A percentile compares a stretch with the other conserved stretches of the same genome.
These are phyloP conservation scores for Pseudogymnoascus sp. DNA, from an alignment of 2,329 filamentous ascomycete species.

Conservation along the genomic window DNA sequence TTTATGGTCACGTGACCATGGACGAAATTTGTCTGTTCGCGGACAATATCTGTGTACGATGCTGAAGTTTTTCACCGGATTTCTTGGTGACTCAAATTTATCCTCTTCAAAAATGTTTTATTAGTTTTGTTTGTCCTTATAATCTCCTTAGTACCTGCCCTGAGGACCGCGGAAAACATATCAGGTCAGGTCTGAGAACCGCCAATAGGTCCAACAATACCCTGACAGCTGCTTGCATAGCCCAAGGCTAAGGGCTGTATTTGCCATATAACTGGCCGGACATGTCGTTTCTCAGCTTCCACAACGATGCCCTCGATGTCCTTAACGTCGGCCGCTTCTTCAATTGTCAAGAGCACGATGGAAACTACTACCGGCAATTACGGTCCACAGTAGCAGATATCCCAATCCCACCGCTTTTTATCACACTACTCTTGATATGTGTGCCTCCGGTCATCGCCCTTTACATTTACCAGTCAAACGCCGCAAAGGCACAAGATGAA, in stretches of 20 bases:
- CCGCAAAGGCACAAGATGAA: slow-evolving; percentile 25
- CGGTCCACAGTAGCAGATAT: slow-evolving; percentile 23
- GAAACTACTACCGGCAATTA: slow-evolving; percentile 24
- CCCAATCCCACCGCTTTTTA: slow-evolving; percentile 26
- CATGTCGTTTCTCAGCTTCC: background rate
- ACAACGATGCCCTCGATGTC: background rate
- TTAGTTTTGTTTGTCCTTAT: background rate
- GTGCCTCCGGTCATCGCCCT: slow-evolving; percentile 28
- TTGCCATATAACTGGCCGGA: background rate
- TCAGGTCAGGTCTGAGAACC: background rate
- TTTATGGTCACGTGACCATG: background rate
- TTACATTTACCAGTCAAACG: slow-evolving; percentile 27
- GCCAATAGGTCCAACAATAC: background rate
- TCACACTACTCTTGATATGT: slow-evolving; percentile 27
- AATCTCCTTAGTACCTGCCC: background rate
- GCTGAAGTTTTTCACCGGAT: background rate
- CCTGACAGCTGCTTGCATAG: background rate
- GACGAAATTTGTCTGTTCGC: background rate
- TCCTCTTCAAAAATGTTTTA: background rate
- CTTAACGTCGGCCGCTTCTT: background rate
- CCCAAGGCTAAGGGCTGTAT: background rate
- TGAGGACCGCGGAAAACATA: background rate
- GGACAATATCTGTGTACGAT: background rate
- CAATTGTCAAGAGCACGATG: slow-evolving; percentile 21
- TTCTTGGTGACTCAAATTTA: background rate